phyloP scores from a whole-genome alignment of 768 basidiomycete species.

The Mycena belliarum region DNA sequence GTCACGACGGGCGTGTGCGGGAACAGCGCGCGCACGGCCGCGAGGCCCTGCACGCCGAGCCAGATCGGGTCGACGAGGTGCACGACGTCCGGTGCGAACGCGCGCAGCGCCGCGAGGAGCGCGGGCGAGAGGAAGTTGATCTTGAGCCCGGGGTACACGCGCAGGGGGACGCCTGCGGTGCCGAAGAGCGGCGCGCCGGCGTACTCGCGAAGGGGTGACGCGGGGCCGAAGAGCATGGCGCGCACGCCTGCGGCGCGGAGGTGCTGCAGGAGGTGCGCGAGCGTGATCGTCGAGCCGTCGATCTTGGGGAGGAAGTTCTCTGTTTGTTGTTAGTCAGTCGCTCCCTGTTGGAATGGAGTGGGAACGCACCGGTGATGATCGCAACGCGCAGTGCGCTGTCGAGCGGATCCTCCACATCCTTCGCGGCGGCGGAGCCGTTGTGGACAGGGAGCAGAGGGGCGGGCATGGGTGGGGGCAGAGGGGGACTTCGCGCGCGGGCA shows the following conservation, averaged over 20 bases:
- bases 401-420: no score
- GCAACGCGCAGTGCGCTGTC: neutral
- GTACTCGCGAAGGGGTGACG: constrained; percentile 16
- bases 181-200: neutral
- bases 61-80: constrained; percentile 49
- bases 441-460: no score
- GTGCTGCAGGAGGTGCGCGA: constrained; percentile 42
- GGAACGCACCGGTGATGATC: neutral
- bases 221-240: constrained; percentile 42
- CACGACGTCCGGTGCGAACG: constrained; percentile 37
- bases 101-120: constrained; percentile 7
- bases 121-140: constrained; percentile 19
- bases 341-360: neutral
- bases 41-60: constrained; percentile 44
- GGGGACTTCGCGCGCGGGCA: no score
- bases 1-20: constrained; percentile 4
- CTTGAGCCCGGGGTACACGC: constrained; percentile 13
- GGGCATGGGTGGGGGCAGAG: no score
- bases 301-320: constrained; percentile 44
- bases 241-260: constrained; percentile 40
- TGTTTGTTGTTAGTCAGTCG: neutral
- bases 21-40: constrained; percentile 37
- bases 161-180: constrained; percentile 7
- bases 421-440: no score
- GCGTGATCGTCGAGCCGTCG: constrained; percentile 46